A percentile compares a stretch with the other conserved stretches of the same genome.
Conservation (phyloP, 208 protist species). For the Trypanosoma scelopori region DNA sequence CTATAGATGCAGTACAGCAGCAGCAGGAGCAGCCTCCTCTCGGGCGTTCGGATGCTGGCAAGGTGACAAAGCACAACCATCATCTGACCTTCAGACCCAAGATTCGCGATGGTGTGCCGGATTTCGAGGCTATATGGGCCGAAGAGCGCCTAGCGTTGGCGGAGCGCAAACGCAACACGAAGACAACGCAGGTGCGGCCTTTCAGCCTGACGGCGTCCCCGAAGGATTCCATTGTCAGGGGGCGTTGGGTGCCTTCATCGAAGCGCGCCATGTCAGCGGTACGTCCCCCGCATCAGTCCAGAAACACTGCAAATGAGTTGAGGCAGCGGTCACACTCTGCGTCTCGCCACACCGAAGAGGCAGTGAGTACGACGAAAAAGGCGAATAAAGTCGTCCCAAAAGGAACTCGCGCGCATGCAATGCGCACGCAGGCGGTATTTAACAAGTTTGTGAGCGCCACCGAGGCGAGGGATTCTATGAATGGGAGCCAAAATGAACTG, state of each 20-base stretch:
- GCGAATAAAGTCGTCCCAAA: slow-evolving; percentile 29
- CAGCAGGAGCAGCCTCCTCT: slow-evolving; percentile 3
- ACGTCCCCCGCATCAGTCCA: slow-evolving; percentile 7
- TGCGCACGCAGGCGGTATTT: slow-evolving; percentile 76
- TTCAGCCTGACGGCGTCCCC: slow-evolving; percentile 53
- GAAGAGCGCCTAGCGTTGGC: slow-evolving; percentile 42
- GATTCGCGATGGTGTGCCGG: slow-evolving; percentile 68
- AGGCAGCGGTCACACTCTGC: background rate
- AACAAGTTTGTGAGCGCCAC: slow-evolving; percentile 45
- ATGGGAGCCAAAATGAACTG: slow-evolving; percentile 26
- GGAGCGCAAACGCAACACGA: slow-evolving; percentile 45
- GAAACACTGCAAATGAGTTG: background rate
- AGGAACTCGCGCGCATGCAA: slow-evolving; percentile 77
- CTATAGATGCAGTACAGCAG: slow-evolving; percentile 1
- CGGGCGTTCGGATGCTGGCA: slow-evolving; percentile 8
- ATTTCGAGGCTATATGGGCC: slow-evolving; percentile 76
- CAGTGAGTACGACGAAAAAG: background rate
- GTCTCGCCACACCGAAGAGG: background rate
- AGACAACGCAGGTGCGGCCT: slow-evolving; percentile 41
- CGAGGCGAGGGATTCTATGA: slow-evolving; percentile 30
- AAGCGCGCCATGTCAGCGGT: slow-evolving; percentile 20
- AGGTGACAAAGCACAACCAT: slow-evolving; percentile 36
- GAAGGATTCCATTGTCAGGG: slow-evolving; percentile 33
- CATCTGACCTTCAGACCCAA: slow-evolving; percentile 79
- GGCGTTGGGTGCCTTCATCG: slow-evolving; percentile 1